Base-by-base conservation (phyloP, 192 early-diverging fungal species). In the Podila minutissima region DNA sequence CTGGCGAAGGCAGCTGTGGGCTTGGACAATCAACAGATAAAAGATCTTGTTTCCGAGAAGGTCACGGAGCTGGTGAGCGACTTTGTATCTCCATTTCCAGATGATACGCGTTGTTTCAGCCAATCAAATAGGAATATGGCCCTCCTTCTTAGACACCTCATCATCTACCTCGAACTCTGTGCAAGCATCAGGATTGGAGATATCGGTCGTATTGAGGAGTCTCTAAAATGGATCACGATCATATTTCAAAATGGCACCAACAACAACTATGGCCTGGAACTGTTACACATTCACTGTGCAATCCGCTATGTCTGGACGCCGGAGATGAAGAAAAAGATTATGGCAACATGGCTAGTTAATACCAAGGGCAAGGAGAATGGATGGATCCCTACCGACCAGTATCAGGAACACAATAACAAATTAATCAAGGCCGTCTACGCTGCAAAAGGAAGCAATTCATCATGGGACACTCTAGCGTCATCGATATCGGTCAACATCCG, bases 391-490 rank as follows among this genome's bases (percentile, higher is more conserved):
- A 33, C 38, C 4, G 73, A 74, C 38, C 28, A 68, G 4, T 74
- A 68, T 29, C 73, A 74, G 61, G 73, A 74, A 20, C 73, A 74
- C 51, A 74, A 74, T 51, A 74, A 74, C 19, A 32, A 28, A 2
- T 33, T 63, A 22, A 37, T 8, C 0, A 37, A 37, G 35, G 9
- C 35, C 0, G 9, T 37, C 35, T 37, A 37, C 1, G 35, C 35
- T 11, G 35, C 35, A 37, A 37, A 1, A 8, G 35, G 35, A 37
- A 37, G 35, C 9, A 37, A 37, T 8, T 37, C 35, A 3, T 37
- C 35, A 11, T 37, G 35, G 35, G 35, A 37, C 9, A 37, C 35
- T 37, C 35, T 37, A 8, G 35, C 35, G 9, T 10, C 35, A 37
- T 10, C 35, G 9, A 37, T 37, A 37, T 37, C 35, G 9, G 9